These are phyloP conservation scores for Kodamaea sp. DNA, from an alignment of 1,139 yeast genomes.

Conservation along the genomic window DNA sequence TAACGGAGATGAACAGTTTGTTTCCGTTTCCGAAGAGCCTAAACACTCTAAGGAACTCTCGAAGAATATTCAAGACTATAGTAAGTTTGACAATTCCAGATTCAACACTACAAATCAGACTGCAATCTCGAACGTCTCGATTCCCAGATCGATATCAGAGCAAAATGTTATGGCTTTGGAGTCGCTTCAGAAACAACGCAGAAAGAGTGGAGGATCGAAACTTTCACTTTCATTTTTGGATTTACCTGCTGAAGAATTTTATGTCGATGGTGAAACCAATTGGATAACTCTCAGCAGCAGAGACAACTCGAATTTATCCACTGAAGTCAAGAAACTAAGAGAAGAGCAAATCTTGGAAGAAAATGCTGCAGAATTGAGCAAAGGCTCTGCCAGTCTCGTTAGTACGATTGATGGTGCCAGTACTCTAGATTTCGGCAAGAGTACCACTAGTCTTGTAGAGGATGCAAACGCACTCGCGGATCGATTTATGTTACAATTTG, in stretches of 20 bases:
- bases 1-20: no score
- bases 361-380: slow-evolving; percentile 2
- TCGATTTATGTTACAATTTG: slow-evolving; percentile 10
- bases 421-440: slow-evolving; percentile 2
- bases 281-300: slow-evolving; percentile 33
- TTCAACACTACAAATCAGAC: no score
- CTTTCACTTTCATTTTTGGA: slow-evolving; percentile 9
- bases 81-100: no score
- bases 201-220: slow-evolving; percentile 2
- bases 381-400: slow-evolving; percentile 2
- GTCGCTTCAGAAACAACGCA: slow-evolving; percentile 4
- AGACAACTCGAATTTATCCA: slow-evolving; percentile 26
- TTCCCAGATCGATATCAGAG: slow-evolving; percentile 10
- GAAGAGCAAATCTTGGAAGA: slow-evolving; percentile 12
- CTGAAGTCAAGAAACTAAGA: slow-evolving; percentile 22
- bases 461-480: slow-evolving; percentile 7
- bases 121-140: not conserved
- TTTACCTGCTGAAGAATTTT: slow-evolving; percentile 22
- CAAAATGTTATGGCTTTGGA: slow-evolving; percentile 16
- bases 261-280: slow-evolving; percentile 36
- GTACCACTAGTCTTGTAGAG: not conserved
- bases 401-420: slow-evolving; percentile 3
- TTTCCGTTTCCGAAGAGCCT: no score
- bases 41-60: no score
- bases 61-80: not conserved